These are phyloP conservation scores for Dalechampia spathulata DNA, from an alignment of 441 rosid species.

Conservation along the genomic window DNA sequence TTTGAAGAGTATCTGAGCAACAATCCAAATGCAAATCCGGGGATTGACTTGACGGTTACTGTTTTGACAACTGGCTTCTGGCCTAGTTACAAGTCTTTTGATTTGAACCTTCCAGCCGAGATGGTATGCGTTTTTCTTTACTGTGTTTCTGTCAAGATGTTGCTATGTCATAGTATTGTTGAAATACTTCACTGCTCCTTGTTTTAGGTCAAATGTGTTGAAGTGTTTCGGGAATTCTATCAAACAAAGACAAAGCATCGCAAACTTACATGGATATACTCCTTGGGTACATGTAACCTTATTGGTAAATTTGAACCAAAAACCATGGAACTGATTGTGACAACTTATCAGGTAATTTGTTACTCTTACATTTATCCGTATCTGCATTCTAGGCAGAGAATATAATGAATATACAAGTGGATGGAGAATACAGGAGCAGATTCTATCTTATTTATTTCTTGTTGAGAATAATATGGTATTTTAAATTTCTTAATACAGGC, in stretches of 20 bases:
- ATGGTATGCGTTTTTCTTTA: constrained; percentile 51
- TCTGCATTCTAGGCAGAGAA: not conserved
- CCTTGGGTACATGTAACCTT: constrained; percentile 84
- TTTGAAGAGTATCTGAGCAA: constrained; percentile 75
- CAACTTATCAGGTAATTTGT: constrained; percentile 80
- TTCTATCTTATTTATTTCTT: not conserved
- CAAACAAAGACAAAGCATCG: constrained; percentile 84
- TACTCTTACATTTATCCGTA: not conserved
- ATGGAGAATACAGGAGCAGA: too few species aligned
- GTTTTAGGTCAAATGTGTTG: constrained; percentile 77
- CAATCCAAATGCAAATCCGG: constrained; percentile 67
- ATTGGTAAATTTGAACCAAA: constrained; percentile 87
- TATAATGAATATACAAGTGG: too few species aligned
- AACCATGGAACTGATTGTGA: constrained; percentile 77
- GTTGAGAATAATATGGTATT: constrained; percentile 8
- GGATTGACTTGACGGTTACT: constrained; percentile 89
- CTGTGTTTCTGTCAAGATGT: not conserved
- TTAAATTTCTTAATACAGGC: constrained; percentile 35
- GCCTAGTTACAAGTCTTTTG: constrained; percentile 98
- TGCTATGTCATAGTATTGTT: too few species aligned
- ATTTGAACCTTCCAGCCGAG: constrained; percentile 88
- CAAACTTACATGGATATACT: constrained; percentile 95
- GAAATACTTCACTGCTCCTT: not conserved
- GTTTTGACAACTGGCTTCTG: constrained; percentile 96
- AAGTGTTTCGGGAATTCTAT: constrained; percentile 81